Conservation (phyloP, 805 yeast genomes). For the Pichia exigua region DNA sequence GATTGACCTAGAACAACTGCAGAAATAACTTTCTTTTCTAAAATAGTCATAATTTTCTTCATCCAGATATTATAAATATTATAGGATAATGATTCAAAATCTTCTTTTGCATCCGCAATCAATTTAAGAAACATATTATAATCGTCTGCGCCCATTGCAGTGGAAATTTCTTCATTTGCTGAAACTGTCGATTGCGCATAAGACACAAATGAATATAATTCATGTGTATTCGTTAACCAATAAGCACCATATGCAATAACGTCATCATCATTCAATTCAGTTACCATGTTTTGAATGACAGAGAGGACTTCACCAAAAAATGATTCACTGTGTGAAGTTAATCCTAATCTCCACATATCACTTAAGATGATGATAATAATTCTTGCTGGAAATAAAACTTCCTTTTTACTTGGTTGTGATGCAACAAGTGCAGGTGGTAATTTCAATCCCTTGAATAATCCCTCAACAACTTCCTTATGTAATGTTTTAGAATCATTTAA, state of each 20-base stretch:
- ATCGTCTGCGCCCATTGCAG: constrained; percentile 84
- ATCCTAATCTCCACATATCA: constrained; percentile 97
- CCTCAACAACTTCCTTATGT: constrained; percentile 79
- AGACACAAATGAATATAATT: constrained; percentile 86
- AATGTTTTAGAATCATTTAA: constrained; percentile 64
- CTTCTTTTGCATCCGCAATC: constrained; percentile 87
- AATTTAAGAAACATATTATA: constrained; percentile 82
- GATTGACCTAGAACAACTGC: constrained; percentile 94
- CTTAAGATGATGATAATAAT: constrained; percentile 84
- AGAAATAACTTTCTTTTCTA: constrained; percentile 88
- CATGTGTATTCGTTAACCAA: constrained; percentile 96
- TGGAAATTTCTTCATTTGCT: constrained; percentile 69
- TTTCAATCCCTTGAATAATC: constrained; percentile 74
- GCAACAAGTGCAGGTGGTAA: constrained; percentile 84
- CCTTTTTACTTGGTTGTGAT: constrained; percentile 75
- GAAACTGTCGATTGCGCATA: constrained; percentile 90
- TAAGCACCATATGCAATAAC: constrained; percentile 89
- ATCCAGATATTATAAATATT: constrained; percentile 96
- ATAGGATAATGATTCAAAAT: constrained; percentile 85
- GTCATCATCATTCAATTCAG: constrained; percentile 75
- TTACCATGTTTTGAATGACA: constrained; percentile 78
- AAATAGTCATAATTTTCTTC: constrained; percentile 84
- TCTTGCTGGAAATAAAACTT: constrained; percentile 93
- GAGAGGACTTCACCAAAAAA: constrained; percentile 84
- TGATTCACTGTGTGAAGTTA: constrained; percentile 84